Evolutionary conservation across 208 protist species (phyloP), one percentile per base, ranked within the genome.

Genomic region (Leishmania guyanensis): DNA sequence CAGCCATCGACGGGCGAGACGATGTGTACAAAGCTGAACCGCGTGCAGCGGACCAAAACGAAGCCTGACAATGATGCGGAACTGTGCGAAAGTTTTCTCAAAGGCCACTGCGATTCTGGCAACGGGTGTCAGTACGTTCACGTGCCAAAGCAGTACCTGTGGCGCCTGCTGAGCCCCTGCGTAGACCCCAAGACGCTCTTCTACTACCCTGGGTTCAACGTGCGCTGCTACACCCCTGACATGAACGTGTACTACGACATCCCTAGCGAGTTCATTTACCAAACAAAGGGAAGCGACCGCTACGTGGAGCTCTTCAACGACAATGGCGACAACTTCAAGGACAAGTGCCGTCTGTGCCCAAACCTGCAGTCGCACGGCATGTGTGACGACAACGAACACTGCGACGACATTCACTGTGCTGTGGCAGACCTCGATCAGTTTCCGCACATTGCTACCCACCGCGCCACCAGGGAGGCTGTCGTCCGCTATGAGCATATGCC

Each of bases 261-360:
- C 53, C 91, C 88, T 2, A 93, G 90, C 83, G 83, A 92, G 78
- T 90, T 85, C 75, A 80, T 96, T 46, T 90, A 87, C 75, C 75
- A 86, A 33, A 96, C 93, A 5, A 71, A 79, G 50, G 93, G 91
- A 29, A 93, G 91, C 64, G 84, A 86, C 48, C 85, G 87, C 66
- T 96, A 94, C 85, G 83, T 96, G 10, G 87, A 86, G 70, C 86
- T 92, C 54, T 91, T 91, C 84, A 96, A 96, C 84, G 89, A 92
- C 73, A 86, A 93, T 82, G 93, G 93, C 58, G 87, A 91, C 79
- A 94, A 94, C 82, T 96, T 94, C 81, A 93, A 94, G 81, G 88
- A 90, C 54, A 93, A 94, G 80, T 94, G 88, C 83, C 82, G 80
- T n/a, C 83, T 96, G 26, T 96, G 92, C 84, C 77, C 80, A 26